Evolutionary conservation across 2,329 filamentous ascomycete genomes (phyloP), one percentile per base, ranked within the genome.

Genomic region (Verticillium isaacii): DNA sequence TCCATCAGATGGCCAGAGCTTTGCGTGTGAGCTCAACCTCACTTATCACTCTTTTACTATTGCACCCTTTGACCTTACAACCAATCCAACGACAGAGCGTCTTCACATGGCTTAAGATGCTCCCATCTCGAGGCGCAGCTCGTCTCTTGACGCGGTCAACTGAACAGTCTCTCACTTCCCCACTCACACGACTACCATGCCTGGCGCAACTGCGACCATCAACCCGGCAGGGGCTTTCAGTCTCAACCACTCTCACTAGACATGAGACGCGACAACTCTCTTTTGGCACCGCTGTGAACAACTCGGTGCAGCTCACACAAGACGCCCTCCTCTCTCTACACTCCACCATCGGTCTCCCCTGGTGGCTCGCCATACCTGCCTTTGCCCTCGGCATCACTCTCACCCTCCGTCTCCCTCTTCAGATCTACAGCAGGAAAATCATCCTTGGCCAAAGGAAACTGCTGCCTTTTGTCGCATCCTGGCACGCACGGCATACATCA

Each of bases 301-400:
- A 32, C 29, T 25, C 34, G 3, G 58, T 63, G 11, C 60, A 62
- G 29, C 2, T 45, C 17, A 32, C 54, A 14, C 52, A 62, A n/a
- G 45, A 58, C 19, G 25, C 25, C 19, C 41, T 63, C 25, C 11
- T 61, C 19, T 12, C 72, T 56, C 60, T 81, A 11, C 83, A 87
- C 67, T 61, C 63, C 29, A 50, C 68, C 57, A 74, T 75, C 29
- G 77, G 78, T 41, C 68, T 81, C 1, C 82, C 83, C 1, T 87
- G 84, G 84, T 85, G 76, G 66, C 65, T 85, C 36, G 76, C 78
- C 32, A 82, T 87, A 56, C 83, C 84, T 5, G 73, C 82, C n/a
- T 72, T 82, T 15, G 81, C 82, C 7, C 63, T 85, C 2, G 69
- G 73, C 56, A 71, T 85, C 67, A 81, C 77, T 69, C 67, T 78